Evolutionary conservation across 2,329 filamentous ascomycete species (phyloP), one percentile per base, ranked within the genome.

Genomic region (Fusarium devonianum): DNA sequence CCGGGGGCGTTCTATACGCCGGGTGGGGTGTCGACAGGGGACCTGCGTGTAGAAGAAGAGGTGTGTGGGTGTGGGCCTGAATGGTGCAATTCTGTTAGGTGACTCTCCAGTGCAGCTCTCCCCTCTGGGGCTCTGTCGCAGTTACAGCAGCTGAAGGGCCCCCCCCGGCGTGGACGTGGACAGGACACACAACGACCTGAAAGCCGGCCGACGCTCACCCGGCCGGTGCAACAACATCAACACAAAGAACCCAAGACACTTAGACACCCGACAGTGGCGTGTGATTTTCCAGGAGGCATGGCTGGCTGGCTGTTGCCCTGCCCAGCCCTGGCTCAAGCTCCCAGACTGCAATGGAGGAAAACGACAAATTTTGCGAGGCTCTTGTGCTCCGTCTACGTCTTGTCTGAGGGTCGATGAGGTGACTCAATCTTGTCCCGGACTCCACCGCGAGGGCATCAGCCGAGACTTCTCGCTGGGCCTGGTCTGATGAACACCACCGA

Each of bases 381-480:
- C 56, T 10, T 10, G 21, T 23, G 10, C 21, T 23, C 21, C 48
- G 41, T 35, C 43, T 49, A 44, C 51, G 43, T 60, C 54, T 41
- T 53, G 41, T 58, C 42, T 37, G 50, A 56, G 44, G 36, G 35
- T 62, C 53, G 41, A 66, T 60, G 53, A 64, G 48, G 62, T 66
- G 63, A 66, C 63, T 66, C 63, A 64, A 59, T 51, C 33, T 40
- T 56, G 60, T 53, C 60, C 63, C 61, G 63, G 61, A 56, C 64
- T 43, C 54, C 62, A 63, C 63, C 63, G 56, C 41, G 40, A 61
- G 50, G 53, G 53, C 63, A 65, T 66, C 63, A 64, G 56, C 63
- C 63, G 63, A 65, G 63, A 66, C 63, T 65, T 51, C 51, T 53
- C 25, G 50, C 60, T 50, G 55, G 52, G 59, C 53, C 63, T 65